Base-by-base conservation (phyloP, 192 early-diverging fungal species). In the Backusella tuberculispora region DNA sequence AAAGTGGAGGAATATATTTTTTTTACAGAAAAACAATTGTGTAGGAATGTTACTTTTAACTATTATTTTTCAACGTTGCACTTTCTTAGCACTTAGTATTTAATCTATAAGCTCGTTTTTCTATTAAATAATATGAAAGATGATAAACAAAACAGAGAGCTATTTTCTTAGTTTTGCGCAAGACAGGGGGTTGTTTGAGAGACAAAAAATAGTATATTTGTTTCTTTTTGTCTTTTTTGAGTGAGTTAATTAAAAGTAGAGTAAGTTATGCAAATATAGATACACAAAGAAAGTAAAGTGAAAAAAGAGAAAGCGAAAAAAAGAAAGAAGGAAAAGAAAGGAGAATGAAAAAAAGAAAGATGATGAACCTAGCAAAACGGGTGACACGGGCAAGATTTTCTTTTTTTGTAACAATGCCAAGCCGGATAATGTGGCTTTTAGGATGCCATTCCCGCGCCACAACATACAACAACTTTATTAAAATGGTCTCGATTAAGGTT, bases 391-490 rank as follows among this genome's bases (percentile, higher is more conserved):
- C 71, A 24, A 63, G 71, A 63, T 26, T 72, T 72, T 72, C 70
- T 72, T 72, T 72, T 72, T 72, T 72, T 63, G 53, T 72, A 63
- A 72, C 41, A 41, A 60, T 72, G 71, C 71, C 71, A 72, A 72
- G 71, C 71, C 71, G 48, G 45, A 34, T 17, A 47, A 70, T 70
- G 68, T 70, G 68, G 68, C 68, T 70, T 70, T 70, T 70, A 47
- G 45, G 44, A 24, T 70, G 43, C 24, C 7, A 46, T 29, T 46
- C 68, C 68, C 48, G 71, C 71, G 71, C 71, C 71, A 72, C 71
- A 72, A 10, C n/a, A 72, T 37, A 24, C n/a, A 69, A 29, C 13
- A 56, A 50, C 48, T 50, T 50, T 50, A 50, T 19, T 50, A 50
- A 50, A 9, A 19, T 50, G 6, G 48, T 50, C 48, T 50, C n/a